Base-by-base conservation (phyloP, 2,329 filamentous ascomycete species). In the Aspergillus caelatus region DNA sequence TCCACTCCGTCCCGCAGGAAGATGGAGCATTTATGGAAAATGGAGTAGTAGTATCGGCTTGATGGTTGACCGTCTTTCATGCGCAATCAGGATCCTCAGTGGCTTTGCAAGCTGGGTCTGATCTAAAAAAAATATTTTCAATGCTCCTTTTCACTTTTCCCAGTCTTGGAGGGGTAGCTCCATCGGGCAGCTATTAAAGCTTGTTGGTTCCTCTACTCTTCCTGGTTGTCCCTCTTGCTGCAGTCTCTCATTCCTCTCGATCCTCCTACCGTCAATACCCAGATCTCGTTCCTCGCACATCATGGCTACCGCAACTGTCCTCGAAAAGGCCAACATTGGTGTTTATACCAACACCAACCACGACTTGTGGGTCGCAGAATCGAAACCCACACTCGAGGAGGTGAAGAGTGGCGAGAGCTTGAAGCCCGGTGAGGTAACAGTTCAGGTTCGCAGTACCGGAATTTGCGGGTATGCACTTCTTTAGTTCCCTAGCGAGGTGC, bases 311-410 rank as follows among this genome's bases (percentile, higher is more conserved):
- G 69, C 72, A 64, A 75, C 71, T 34, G 68, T 70, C 77, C 81
- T 85, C 54, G 82, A 86, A 63, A 95, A 96, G 85, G 82, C 91
- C 62, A 98, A 98, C 81, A 96, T 98, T 76, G 94, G 93, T 71
- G 93, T 98, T 69, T 98, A 91, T 85, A 98, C 94, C 58, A 97
- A 98, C 82, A 93, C 94, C 21, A 87, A 88, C 63, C 94, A 98
- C 78, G 91, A 97, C 65, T 84, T 98, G 59, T 98, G 94, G 92
- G 88, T 97, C 65, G 91, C 86, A 62, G 89, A 92, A 68, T 89
- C 94, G 14, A 84, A 88, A 70, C 94, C 94, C 5, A 89, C 86
- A 52, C 80, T 92, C 30, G 91, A 96, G 76, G 88, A 88, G 66
- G 89, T 96, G 71, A 86, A 85, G 68, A 86, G 86, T 36, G 90